Base-by-base conservation (phyloP, 305 asterid species). In the Rubia tinctorum region DNA sequence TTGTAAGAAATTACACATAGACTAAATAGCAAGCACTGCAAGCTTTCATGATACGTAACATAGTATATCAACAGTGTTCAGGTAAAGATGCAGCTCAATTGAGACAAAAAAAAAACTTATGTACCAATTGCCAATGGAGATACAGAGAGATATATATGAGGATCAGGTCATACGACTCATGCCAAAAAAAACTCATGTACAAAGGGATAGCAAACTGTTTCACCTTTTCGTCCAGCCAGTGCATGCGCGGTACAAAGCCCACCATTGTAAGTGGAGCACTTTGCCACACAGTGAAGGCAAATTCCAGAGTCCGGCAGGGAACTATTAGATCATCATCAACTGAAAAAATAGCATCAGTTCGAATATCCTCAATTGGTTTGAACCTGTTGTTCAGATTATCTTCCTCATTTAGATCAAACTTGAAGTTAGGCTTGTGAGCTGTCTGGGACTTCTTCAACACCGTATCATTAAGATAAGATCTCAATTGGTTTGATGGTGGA, bases 191-290 rank as follows among this genome's bases (percentile, higher is more conserved):
- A 30, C 2, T 47, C 42, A 53, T 53, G 11, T n/a, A 22, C 59
- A 18, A 53, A 17, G 6, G 23, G 60, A 53, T 6, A 53, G 9
- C 23, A 53, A 7, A 53, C 10, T 53, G 60, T 17, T 7, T 71
- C 43, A 88, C 95, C 90, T 82, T 82, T 62, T 76, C 69, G 63
- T 76, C 78, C 76, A 77, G 79, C 91, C 89, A 88, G 80, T 87
- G 95, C 84, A 85, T 78, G 44, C 89, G 91, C n/a, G 91, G 91
- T 62, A 86, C 90, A 75, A 86, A 88, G 47, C 94, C 94, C 40
- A 86, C 88, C 90, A 86, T 85, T 22, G 90, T 79, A 63, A 58
- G 75, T 10, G 94, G 85, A 61, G 91, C 87, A 66, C 85, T 88
- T 84, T 79, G 85, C 93, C 93, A 86, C 14, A 88, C 86, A n/a